Percentiles rank a stretch among this genome's conserved stretches.
Conservation (phyloP, 352 stramenopile species). For the Hyaloperonospora brassicae region DNA sequence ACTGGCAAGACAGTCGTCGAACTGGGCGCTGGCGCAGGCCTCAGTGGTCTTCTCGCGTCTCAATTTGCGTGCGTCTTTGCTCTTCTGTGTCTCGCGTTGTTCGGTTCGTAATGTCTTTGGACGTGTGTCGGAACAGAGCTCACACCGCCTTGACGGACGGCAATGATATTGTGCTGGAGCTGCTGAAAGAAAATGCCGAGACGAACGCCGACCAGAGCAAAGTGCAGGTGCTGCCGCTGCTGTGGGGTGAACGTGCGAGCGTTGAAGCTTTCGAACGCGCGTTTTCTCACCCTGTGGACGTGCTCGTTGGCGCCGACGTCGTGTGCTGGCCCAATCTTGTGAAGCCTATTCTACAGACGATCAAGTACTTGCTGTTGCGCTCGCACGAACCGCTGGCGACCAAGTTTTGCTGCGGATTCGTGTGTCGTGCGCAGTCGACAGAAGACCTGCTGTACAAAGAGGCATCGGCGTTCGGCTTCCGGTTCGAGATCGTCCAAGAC, state of each 20-base stretch:
- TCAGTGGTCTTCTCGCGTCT: conserved; percentile 53
- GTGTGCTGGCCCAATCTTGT: conserved; percentile 67
- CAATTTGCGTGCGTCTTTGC: conserved; percentile 40
- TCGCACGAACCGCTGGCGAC: conserved; percentile 26
- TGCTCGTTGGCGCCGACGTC: conserved; percentile 62
- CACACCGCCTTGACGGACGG: conserved; percentile 57
- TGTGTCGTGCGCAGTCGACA: conserved; percentile 45
- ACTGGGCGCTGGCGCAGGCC: conserved; percentile 41
- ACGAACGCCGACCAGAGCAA: conserved; percentile 24
- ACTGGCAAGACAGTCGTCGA: conserved; percentile 44
- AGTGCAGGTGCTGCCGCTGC: conserved; percentile 33
- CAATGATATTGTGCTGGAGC: conserved; percentile 56
- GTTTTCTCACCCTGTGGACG: conserved; percentile 41
- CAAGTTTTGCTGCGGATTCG: conserved; percentile 58
- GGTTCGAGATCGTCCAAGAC: conserved; percentile 28
- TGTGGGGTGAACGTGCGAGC: conserved; percentile 46
- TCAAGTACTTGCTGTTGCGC: conserved; percentile 50
- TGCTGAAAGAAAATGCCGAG: conserved; percentile 42
- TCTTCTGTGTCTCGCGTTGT: conserved; percentile 2
- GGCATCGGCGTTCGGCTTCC: conserved; percentile 34
- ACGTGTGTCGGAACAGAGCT: conserved; percentile 20
- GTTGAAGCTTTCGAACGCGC: conserved; percentile 34
- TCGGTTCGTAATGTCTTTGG: conserved; percentile 6
- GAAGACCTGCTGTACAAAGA: conserved; percentile 49
- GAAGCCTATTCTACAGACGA: conserved; percentile 60